A percentile compares a stretch with the other conserved stretches of the same genome.
Conservation (phyloP, 2,329 filamentous ascomycete genomes). For the Ophiosphaerella korrae region DNA sequence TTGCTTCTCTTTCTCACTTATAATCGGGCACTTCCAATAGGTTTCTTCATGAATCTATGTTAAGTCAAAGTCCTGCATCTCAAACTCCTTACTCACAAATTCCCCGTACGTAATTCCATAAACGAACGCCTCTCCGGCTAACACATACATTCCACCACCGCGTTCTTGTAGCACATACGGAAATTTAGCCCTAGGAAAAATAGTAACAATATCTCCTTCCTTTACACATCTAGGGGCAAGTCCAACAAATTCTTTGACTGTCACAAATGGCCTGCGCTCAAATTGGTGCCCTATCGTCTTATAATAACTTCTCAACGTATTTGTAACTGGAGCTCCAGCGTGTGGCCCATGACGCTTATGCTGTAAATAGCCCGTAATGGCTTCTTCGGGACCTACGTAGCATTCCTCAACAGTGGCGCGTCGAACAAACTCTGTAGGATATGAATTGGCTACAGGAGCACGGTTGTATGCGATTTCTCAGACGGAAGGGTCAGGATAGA, state of each 20-base stretch:
- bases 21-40: not conserved
- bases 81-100: not conserved
- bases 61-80: not conserved
- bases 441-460: not conserved
- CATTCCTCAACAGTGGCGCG: not conserved
- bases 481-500: not conserved
- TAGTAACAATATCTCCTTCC: constrained; percentile 2
- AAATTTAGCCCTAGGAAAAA: constrained; percentile 3
- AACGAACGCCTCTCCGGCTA: constrained; percentile 6
- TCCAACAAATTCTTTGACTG: constrained; percentile 5
- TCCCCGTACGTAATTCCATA: constrained; percentile 9
- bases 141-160: constrained; percentile 1
- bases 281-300: not conserved
- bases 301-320: not conserved
- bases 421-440: not conserved
- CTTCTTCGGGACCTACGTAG: not conserved
- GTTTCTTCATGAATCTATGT: not conserved
- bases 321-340: not conserved
- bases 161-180: constrained; percentile 2
- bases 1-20: too few relatives aligned
- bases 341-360: not conserved
- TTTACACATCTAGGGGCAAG: not conserved
- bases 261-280: constrained; percentile 2
- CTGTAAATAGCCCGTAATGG: not conserved
- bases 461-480: not conserved